Evolutionary conservation across 2,329 filamentous ascomycete genomes (phyloP).

Genomic region (Aspergillus sp.): DNA sequence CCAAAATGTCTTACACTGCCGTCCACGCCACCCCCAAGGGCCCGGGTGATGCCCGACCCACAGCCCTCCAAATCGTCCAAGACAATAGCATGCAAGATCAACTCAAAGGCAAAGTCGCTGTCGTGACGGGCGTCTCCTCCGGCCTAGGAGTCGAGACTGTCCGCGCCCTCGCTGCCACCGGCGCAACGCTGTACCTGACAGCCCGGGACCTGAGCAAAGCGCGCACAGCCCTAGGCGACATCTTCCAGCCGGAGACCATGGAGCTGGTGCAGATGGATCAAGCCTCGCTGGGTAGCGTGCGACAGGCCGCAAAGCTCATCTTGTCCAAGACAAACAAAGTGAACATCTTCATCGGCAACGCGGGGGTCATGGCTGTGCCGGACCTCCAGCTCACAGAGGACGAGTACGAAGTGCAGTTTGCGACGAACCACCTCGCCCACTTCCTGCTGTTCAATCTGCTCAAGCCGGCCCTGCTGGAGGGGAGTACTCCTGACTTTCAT

Average conservation of each 20-base stretch:
- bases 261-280: conserved; percentile 16
- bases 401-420: conserved; percentile 53
- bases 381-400: conserved; percentile 39
- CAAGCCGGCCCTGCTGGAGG: conserved; percentile 28
- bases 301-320: conserved; percentile 13
- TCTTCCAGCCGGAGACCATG: conserved; percentile 27
- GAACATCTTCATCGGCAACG: conserved; percentile 45
- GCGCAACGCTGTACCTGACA: conserved; percentile 38
- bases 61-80: conserved; percentile 38
- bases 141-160: conserved; percentile 50
- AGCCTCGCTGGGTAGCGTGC: conserved; percentile 17
- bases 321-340: conserved; percentile 15
- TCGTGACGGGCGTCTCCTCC: conserved; percentile 27
- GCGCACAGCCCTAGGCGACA: conserved; percentile 26
- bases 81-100: conserved; percentile 26
- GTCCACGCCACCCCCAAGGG: conserved; percentile 20
- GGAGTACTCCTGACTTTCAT: conserved; percentile 37
- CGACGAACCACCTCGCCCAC: conserved; percentile 52
- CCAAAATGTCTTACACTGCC: conserved; percentile 27
- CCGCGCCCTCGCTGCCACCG: conserved; percentile 42
- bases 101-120: conserved; percentile 14
- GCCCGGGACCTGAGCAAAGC: conserved; percentile 40
- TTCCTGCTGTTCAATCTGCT: conserved; percentile 58
- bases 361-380: conserved; percentile 43
- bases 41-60: conserved; percentile 30